Conservation (phyloP, 2,329 filamentous ascomycete species). For the Penicillium sclerotigenum region DNA sequence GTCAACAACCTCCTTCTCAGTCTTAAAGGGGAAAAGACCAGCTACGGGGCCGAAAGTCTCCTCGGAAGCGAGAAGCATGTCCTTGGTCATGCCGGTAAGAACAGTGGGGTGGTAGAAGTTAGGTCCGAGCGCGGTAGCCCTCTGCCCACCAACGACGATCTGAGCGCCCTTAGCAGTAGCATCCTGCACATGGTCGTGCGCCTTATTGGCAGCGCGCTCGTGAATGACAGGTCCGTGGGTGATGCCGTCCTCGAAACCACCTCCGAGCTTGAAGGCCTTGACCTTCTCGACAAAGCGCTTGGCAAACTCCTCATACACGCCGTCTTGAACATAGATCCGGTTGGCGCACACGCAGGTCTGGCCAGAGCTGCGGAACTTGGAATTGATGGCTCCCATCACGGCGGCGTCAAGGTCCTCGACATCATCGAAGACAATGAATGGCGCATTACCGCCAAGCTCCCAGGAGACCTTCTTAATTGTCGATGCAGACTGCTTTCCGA, state of each 20-base stretch:
- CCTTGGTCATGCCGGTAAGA: constrained; percentile 76
- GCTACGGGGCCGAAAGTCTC: constrained; percentile 97
- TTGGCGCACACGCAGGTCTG: constrained; percentile 90
- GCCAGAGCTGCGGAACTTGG: constrained; percentile 90
- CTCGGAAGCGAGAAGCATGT: constrained; percentile 81
- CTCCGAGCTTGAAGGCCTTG: constrained; percentile 47
- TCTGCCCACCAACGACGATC: constrained; percentile 71
- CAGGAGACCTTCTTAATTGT: constrained; percentile 85
- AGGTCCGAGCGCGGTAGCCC: constrained; percentile 67
- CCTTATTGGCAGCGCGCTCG: constrained; percentile 74
- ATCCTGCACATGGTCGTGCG: constrained; percentile 74
- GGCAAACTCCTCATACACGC: constrained; percentile 54
- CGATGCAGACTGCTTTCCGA: constrained; percentile 84
- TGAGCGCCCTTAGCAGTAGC: constrained; percentile 73
- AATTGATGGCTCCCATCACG: constrained; percentile 75
- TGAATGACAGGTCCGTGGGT: constrained; percentile 62
- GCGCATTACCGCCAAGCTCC: constrained; percentile 91
- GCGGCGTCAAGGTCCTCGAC: constrained; percentile 77
- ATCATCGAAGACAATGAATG: constrained; percentile 96
- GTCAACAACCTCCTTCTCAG: constrained; percentile 81
- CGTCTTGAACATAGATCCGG: constrained; percentile 52
- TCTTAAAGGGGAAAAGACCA: constrained; percentile 82
- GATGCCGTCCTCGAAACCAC: constrained; percentile 45
- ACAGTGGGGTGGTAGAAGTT: constrained; percentile 93
- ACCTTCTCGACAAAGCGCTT: constrained; percentile 55